Evolutionary conservation across 2,329 filamentous ascomycete genomes (phyloP).

Genomic region (Orbilia quercus): DNA sequence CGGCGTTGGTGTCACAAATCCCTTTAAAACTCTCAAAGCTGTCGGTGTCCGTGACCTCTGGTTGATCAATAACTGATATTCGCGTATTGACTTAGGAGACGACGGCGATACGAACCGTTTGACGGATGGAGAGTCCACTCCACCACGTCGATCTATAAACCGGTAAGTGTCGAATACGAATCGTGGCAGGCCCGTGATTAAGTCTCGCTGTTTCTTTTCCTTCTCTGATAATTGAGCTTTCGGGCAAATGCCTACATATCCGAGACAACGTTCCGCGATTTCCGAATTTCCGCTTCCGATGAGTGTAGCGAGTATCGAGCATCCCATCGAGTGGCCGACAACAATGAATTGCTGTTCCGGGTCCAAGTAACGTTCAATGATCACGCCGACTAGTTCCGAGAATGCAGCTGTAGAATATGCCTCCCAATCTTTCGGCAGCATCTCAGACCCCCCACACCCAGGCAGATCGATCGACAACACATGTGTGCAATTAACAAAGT

Average conservation of each 20-base stretch:
- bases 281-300: conserved; percentile 51
- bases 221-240: conserved; percentile 73
- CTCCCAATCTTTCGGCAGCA: conserved; percentile 75
- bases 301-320: conserved; percentile 75
- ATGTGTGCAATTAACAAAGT: conserved; percentile 83
- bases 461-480: conserved; percentile 89
- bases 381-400: conserved; percentile 76
- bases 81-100: conserved; percentile 74
- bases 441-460: conserved; percentile 84
- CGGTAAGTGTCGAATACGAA: conserved; percentile 81
- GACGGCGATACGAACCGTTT: conserved; percentile 77
- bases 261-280: conserved; percentile 63
- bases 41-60: conserved; percentile 83
- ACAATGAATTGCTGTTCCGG: conserved; percentile 78
- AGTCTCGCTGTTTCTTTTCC: conserved; percentile 62
- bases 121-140: conserved; percentile 80
- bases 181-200: conserved; percentile 70
- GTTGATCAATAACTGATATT: conserved; percentile 80
- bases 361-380: conserved; percentile 77
- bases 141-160: conserved; percentile 81
- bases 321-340: conserved; percentile 91
- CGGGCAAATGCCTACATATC: conserved; percentile 84
- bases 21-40: conserved; percentile 83
- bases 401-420: conserved; percentile 84
- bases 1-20: conserved; percentile 72